Base-by-base conservation (phyloP, 345 rosid species). In the Dipteronia dyeriana region DNA sequence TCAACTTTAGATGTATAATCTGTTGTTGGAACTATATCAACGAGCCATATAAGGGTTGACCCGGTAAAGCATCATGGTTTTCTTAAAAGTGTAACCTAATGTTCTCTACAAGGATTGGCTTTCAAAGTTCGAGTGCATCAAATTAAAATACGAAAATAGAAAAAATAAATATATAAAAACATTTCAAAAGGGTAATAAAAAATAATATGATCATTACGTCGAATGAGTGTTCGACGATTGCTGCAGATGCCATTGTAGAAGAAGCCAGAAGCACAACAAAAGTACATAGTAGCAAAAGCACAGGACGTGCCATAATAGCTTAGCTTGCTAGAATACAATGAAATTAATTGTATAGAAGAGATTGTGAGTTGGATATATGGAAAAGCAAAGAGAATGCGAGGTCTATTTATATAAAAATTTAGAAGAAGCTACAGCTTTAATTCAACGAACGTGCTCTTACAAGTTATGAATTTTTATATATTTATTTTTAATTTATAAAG, bases 171-270 rank as follows among this genome's bases (percentile, higher is more conserved):
- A 41, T 41, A 7, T 41, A 34, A 14, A 9, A 34, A 20, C 7
- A 6, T 2, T 5, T 0, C 8, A 34, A 9, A 69, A 39, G 14
- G 41, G 67, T 2, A 11, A 67, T 59, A 0, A 64, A 57, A 9
- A 9, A 22, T 2, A 45, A 41, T 1, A 2, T 10, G 26, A 59
- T 19, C 1, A 59, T 87, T 95, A 91, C 98, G 66, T 84, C 12
- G 79, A 95, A 89, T 12, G 97, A 78, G 80, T 93, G 94, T 65
- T 95, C 93, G 19, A 95, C 93, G 41, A 86, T 82, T 31, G 87
- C 90, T 12, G 89, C 91, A 22, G 93, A 89, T 75, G 94, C 91
- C 69, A 82, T 12, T 2, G 92, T 70, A 69, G 90, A 87, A 76
- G 78, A 70, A 54, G 79, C 82, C 0, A 88, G 25, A 54, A 89